Base-by-base conservation (phyloP, 1,139 yeast species). In the Arxiozyma bovina region DNA sequence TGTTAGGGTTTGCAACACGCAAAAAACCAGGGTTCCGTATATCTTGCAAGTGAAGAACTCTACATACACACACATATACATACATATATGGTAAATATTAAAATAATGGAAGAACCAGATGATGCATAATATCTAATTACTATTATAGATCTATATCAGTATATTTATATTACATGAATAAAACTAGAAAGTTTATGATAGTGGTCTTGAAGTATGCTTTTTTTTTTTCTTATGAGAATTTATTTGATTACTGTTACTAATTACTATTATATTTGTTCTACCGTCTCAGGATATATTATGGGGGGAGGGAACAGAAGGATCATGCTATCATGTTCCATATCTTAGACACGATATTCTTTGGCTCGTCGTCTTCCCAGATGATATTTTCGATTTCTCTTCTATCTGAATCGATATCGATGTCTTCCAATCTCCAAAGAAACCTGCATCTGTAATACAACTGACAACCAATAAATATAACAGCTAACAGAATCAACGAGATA, bases 381-480 rank as follows among this genome's bases (percentile, higher is more conserved):
- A 74, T 72, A 23, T 79, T 82, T 56, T 81, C 86, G 48, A 78
- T 72, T 62, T 79, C 82, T 65, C 85, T 76, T 61, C 82, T 83
- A 57, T 84, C 86, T 22, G 79, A 69, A 58, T 81, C 86, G 54
- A 82, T 81, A 63, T 82, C 87, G 62, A 83, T 75, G 54, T 81
- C 81, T 34, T 80, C 83, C 42, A 79, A 74, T 46, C 71, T 69
- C 57, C 75, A 62, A 52, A 79, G 65, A 49, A 72, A 61, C 27
- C 77, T 67, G 47, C 74, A 70, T 60, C 73, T 73, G 67, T 76
- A 81, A 67, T 66, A 74, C 21, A 71, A 30, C 63, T 81, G 85
- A 74, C 79, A 79, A n/a, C 74, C 73, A 12, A 75, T 57, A 74
- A 75, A 81, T n/a, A 75, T 62, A 4, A 73, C 78, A 38, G 68